These are phyloP conservation scores for Aquilaria malaccensis DNA, from an alignment of 345 rosid genomes.

Conservation along the genomic window DNA sequence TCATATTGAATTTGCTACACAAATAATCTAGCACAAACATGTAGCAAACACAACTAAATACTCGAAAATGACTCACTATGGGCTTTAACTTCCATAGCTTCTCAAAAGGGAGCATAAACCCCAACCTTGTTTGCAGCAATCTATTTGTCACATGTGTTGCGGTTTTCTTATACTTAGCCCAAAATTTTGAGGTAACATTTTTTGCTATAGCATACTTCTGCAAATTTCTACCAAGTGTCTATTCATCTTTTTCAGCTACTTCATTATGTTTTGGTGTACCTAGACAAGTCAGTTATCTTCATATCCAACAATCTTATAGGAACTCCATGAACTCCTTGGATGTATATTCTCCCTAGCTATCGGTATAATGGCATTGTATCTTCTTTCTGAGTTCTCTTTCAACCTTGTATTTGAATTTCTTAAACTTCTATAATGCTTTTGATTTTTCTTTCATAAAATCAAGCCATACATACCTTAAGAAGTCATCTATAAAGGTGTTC, in stretches of 20 bases:
- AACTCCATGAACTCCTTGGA: not conserved
- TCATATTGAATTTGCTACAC: conserved; percentile 10
- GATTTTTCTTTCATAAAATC: not conserved
- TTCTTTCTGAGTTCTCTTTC: no score
- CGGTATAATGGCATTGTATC: not conserved
- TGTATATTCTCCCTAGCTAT: conserved; percentile 4
- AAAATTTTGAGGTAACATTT: conserved; percentile 6
- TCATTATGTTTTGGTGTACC: not conserved
- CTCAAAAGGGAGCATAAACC: not conserved
- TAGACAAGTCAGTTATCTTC: not conserved
- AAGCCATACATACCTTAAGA: not conserved
- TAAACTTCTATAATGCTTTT: not conserved
- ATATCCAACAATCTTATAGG: not conserved
- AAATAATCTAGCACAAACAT: not conserved
- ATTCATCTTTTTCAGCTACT: not conserved
- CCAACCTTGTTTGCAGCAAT: not conserved
- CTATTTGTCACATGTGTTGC: not conserved
- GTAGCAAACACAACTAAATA: conserved; percentile 2
- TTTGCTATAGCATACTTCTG: not conserved
- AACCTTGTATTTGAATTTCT: no score
- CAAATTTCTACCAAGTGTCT: not conserved
- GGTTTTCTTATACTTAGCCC: conserved; percentile 2
- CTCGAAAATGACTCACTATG: conserved; percentile 2
- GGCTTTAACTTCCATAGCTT: conserved; percentile 4
- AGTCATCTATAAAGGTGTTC: no score